Evolutionary conservation across 2,329 filamentous ascomycete genomes (phyloP), one percentile per base, ranked within the genome.

Genomic region (Xylariomycetidae sp.): DNA sequence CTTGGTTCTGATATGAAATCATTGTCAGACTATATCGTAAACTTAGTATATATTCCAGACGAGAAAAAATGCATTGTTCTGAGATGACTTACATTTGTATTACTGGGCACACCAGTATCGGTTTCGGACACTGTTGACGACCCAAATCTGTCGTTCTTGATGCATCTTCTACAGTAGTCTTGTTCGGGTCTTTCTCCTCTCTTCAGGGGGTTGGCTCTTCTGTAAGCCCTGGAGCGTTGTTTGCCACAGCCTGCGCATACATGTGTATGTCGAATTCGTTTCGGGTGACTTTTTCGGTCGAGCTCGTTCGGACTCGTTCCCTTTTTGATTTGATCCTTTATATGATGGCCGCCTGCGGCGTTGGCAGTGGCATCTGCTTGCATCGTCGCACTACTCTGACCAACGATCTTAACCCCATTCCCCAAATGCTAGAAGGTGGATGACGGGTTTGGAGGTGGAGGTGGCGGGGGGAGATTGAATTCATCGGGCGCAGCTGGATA

Each of bases 201-300:
- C 19, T 44, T 41, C 22, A 54, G 29, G 13, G 48, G 48, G 30
- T 54, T 40, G 26, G 27, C 36, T 19, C 26, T 43, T n/a, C 50
- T 49, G 15, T 51, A 53, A 25, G 25, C 31, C 25, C 27, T 33
- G 12, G 52, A 51, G 11, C 50, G 38, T 32, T 41, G 45, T 28
- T 45, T 45, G 16, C 52, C 52, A 33, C 52, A 55, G 12, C 39
- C 47, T 12, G 41, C 38, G 16, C 52, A 55, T 13, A 45, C 30
- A 41, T 53, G 48, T 19, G 35, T 16, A 33, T 54, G 48, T 9
- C 32, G 46, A 17, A 51, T 48, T 19, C 42, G 41, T 26, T 11
- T 22, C 20, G 8, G 20, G n/a, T 16, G 11, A 16, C 19, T 20
- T 22, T 7, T 16, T 31, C 6, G 9, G 22, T 25, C 6, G 20